phyloP scores from a whole-genome alignment of 2,329 filamentous ascomycete genomes.

The Cytospora piceicola region DNA sequence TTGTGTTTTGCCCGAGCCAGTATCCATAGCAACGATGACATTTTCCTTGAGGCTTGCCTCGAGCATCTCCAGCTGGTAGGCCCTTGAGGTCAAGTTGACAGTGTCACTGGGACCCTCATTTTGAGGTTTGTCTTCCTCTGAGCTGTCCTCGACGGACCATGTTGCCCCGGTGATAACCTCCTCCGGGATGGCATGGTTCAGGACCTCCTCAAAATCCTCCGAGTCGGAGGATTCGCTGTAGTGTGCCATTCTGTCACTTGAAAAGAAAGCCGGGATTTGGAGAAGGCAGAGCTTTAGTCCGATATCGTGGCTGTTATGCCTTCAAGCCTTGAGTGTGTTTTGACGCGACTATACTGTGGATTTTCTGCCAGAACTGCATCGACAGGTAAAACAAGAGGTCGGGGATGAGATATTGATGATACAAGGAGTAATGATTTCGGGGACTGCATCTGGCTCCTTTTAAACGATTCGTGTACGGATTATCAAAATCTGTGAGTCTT shows the following conservation, averaged over 20 bases:
- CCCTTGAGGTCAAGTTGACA: conserved; percentile 51
- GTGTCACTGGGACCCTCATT: conserved; percentile 9
- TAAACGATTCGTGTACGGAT: neutral
- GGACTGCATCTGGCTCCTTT: neutral
- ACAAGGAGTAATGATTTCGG: neutral
- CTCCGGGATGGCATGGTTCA: conserved; percentile 83
- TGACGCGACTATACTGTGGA: neutral
- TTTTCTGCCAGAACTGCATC: neutral
- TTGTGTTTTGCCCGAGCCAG: conserved; percentile 77
- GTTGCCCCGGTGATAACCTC: conserved; percentile 10
- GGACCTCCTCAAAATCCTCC: conserved; percentile 61
- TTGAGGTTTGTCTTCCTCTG: neutral
- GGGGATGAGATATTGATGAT: neutral
- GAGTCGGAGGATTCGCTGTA: conserved; percentile 22
- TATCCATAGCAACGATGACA: conserved; percentile 79
- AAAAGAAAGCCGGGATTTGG: neutral
- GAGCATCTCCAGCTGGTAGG: conserved; percentile 79
- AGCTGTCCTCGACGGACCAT: conserved; percentile 9
- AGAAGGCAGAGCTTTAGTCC: neutral
- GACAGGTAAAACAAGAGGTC: neutral
- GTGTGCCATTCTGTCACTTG: conserved; percentile 25
- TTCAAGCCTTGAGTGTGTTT: neutral
- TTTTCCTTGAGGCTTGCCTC: conserved; percentile 69
- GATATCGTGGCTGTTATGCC: neutral
- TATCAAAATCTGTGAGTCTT: neutral